Evolutionary conservation across 352 stramenopile species (phyloP).

Genomic region (Pythium apleroticum): DNA sequence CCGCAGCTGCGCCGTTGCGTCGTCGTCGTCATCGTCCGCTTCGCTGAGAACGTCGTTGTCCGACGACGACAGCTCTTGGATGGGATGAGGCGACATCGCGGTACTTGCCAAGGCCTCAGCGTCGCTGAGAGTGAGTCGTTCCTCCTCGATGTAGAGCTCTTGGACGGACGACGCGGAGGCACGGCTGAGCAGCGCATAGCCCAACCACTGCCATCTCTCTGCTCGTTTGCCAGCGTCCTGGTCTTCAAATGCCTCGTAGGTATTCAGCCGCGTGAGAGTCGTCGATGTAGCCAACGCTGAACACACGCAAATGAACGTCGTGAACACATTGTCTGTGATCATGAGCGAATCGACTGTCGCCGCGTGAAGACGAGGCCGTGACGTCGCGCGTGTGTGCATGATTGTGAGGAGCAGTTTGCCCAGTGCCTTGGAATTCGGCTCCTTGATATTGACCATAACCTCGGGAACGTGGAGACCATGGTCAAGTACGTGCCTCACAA

Average conservation of each 20-base stretch:
- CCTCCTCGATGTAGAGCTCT: conserved; percentile 14
- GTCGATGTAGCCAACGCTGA: not conserved
- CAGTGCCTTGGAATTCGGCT: not conserved
- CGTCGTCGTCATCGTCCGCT: not conserved
- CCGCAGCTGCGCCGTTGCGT: not conserved
- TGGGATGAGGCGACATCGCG: not conserved
- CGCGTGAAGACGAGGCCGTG: not conserved
- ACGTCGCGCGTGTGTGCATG: not conserved
- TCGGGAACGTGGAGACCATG: not conserved
- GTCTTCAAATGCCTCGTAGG: not conserved
- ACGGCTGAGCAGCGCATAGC: conserved; percentile 3
- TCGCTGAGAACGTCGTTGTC: not conserved
- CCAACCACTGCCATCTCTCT: conserved; percentile 13
- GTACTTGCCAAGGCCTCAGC: not conserved
- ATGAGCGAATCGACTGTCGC: not conserved
- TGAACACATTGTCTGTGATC: not conserved
- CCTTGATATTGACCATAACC: not conserved
- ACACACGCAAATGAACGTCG: not conserved
- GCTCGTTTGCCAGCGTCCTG: not conserved
- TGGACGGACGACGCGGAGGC: not conserved
- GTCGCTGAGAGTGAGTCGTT: not conserved
- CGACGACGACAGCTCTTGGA: not conserved
- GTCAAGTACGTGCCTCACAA: not conserved
- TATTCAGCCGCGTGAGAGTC: not conserved
- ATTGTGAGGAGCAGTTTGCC: not conserved